Conservation (phyloP, 2,329 filamentous ascomycete genomes). For the Calcarisporium arbuscula region DNA sequence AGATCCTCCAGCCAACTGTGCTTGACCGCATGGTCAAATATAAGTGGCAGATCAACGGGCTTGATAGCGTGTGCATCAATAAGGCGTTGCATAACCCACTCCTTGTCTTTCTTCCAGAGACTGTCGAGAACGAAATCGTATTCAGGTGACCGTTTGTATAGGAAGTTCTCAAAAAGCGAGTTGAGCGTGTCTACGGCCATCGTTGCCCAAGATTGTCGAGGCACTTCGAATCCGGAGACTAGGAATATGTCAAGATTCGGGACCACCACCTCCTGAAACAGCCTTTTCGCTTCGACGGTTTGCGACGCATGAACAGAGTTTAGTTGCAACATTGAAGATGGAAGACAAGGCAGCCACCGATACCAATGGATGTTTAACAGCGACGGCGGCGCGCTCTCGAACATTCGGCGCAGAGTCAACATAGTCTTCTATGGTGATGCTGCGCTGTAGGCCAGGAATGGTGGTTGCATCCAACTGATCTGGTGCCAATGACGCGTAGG, state of each 20-base stretch:
- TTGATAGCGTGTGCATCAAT: slow-evolving; percentile 76
- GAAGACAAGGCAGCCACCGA: slow-evolving; percentile 77
- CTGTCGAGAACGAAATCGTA: slow-evolving; percentile 88
- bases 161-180: slow-evolving; percentile 75
- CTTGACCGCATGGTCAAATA: slow-evolving; percentile 61
- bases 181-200: slow-evolving; percentile 70
- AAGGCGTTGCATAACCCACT: slow-evolving; percentile 77
- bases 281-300: slow-evolving; percentile 55
- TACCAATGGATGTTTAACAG: slow-evolving; percentile 78
- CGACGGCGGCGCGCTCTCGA: slow-evolving; percentile 48
- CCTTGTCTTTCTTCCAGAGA: slow-evolving; percentile 82
- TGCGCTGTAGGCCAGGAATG: slow-evolving; percentile 73
- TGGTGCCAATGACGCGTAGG: slow-evolving; percentile 70
- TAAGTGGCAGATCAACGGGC: slow-evolving; percentile 40
- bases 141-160: slow-evolving; percentile 69
- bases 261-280: slow-evolving; percentile 61
- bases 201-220: slow-evolving; percentile 64
- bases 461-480: slow-evolving; percentile 76
- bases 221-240: slow-evolving; percentile 69
- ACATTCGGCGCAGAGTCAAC: slow-evolving; percentile 41
- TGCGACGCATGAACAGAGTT: slow-evolving; percentile 56
- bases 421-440: slow-evolving; percentile 61
- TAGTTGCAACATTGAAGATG: slow-evolving; percentile 59
- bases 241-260: slow-evolving; percentile 75
- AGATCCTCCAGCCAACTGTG: slow-evolving; percentile 82